phyloP scores from a whole-genome alignment of 192 early-diverging fungal genomes.

The Backusella westeae region DNA sequence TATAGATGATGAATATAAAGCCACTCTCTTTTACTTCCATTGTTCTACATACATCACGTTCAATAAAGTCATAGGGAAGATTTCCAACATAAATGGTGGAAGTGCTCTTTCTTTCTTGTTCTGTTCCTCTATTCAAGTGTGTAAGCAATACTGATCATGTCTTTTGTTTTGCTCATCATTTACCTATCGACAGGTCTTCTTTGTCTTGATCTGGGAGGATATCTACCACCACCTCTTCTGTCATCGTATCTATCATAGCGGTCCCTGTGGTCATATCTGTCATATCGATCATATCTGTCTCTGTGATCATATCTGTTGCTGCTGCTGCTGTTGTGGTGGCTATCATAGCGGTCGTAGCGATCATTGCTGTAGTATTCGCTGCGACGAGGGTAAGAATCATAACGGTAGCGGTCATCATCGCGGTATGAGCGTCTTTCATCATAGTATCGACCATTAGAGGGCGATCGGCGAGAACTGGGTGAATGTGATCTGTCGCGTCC shows the following conservation, averaged over 20 bases:
- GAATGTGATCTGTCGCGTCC: constrained; percentile 25
- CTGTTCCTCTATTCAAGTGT: constrained; percentile 45
- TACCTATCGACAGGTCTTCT: constrained; percentile 50
- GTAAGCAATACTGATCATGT: too few species aligned
- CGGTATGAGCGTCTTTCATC: constrained; percentile 18
- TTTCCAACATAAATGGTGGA: constrained; percentile 75
- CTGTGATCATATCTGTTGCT: constrained; percentile 8
- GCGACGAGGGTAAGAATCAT: constrained; percentile 16
- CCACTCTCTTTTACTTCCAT: neutral
- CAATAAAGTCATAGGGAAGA: constrained; percentile 68
- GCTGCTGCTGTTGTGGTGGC: constrained; percentile 6
- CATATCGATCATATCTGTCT: constrained; percentile 30
- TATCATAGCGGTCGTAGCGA: constrained; percentile 18
- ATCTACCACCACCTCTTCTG: constrained; percentile 39
- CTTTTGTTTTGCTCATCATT: neutral
- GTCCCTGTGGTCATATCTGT: constrained; percentile 38
- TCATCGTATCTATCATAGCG: constrained; percentile 39
- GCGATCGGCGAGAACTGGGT: constrained; percentile 19
- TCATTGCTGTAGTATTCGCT: constrained; percentile 2
- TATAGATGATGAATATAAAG: neutral
- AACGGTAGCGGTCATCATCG: constrained; percentile 21
- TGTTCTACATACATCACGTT: constrained; percentile 55
- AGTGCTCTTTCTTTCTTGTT: constrained; percentile 59
- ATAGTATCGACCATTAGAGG: constrained; percentile 17
- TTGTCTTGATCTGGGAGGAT: constrained; percentile 45